Conservation (phyloP, 108 stramenopile species). For the Nitzschia sp. region DNA sequence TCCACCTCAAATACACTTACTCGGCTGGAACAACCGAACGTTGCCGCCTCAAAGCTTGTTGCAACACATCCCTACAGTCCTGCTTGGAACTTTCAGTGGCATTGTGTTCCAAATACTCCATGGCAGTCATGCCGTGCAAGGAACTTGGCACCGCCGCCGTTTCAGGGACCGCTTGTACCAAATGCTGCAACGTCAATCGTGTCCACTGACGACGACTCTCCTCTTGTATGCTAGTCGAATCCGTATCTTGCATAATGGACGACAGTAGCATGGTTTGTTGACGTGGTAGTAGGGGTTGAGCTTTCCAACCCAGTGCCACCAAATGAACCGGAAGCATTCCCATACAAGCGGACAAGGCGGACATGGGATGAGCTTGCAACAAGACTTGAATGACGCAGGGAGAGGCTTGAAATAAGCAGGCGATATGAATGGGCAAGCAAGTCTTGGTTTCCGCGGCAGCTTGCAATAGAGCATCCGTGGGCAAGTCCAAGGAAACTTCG, state of each 20-base stretch:
- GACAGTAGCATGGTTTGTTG: not conserved
- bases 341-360: not conserved
- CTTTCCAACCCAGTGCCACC: conserved; percentile 25
- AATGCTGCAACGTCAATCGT: not conserved
- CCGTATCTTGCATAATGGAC: not conserved
- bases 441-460: not conserved
- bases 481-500: not conserved
- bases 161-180: conserved; percentile 13
- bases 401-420: conserved; percentile 43
- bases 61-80: not conserved
- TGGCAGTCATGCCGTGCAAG: conserved; percentile 8
- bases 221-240: not conserved
- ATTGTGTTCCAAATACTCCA: conserved; percentile 11
- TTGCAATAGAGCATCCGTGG: not conserved
- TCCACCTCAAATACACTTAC: no score
- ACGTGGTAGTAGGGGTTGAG: not conserved
- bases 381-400: conserved; percentile 26
- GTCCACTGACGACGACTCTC: not conserved
- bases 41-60: no score
- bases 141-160: not conserved
- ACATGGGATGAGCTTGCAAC: conserved; percentile 28
- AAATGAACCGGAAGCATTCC: conserved; percentile 47
- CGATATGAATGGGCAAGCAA: conserved; percentile 39
- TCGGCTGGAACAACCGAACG: no score
- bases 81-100: conserved; percentile 4